A percentile compares a stretch with the other conserved stretches of the same genome.
These are phyloP conservation scores for Malassezia sp. DNA, from an alignment of 1,284 basidiomycete species.

Conservation along the genomic window DNA sequence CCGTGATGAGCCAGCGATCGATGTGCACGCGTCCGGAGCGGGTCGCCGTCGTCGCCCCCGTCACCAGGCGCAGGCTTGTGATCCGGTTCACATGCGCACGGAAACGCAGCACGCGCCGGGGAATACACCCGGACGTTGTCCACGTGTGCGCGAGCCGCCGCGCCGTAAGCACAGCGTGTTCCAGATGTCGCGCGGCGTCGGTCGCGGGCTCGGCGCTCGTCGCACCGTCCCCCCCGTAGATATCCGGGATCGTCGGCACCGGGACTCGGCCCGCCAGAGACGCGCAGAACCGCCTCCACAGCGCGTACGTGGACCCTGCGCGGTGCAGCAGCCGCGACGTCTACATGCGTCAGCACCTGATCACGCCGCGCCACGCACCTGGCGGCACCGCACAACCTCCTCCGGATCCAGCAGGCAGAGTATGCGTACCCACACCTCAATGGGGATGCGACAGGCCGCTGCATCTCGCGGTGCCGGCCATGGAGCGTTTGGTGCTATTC, in stretches of 20 bases:
- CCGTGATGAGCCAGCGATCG: constrained; percentile 16
- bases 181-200: neutral
- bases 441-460: constrained; percentile 10
- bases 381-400: constrained; percentile 4
- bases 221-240: neutral
- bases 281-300: constrained; percentile 6
- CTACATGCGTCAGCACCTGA: neutral
- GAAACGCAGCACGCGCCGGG: constrained; percentile 9
- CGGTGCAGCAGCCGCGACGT: constrained; percentile 6
- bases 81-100: constrained; percentile 22
- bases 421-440: constrained; percentile 12
- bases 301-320: constrained; percentile 5
- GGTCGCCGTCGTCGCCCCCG: neutral
- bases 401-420: constrained; percentile 3
- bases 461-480: no score
- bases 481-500: no score
- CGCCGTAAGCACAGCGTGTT: constrained; percentile 4
- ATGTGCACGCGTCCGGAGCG: neutral
- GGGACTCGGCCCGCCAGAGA: neutral
- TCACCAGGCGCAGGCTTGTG: constrained; percentile 17
- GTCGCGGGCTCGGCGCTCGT: neutral
- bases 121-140: constrained; percentile 3
- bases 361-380: constrained; percentile 6
- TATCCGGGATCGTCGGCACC: neutral
- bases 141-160: constrained; percentile 4